phyloP scores from a whole-genome alignment of 2,329 filamentous ascomycete genomes.

The Pleurostoma richardsiae region DNA sequence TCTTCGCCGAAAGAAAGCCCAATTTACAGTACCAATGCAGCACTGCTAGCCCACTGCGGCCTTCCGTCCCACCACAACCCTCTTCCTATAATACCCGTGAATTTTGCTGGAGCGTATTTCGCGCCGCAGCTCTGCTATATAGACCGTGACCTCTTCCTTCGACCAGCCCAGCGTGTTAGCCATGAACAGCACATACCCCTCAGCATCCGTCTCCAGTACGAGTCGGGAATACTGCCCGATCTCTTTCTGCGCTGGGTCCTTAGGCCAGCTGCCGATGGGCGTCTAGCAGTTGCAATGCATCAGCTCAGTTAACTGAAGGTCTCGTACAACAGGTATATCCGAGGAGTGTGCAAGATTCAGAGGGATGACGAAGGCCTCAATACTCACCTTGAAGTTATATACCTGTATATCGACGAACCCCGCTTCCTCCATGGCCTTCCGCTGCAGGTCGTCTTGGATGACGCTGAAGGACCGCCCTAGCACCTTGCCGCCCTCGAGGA shows the following conservation, averaged over 20 bases:
- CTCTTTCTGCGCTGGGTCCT: slow-evolving; percentile 18
- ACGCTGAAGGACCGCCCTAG: slow-evolving; percentile 39
- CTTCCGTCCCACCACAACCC: slow-evolving; percentile 22
- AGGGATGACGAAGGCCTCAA: not conserved
- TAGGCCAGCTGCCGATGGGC: slow-evolving; percentile 19
- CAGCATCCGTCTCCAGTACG: slow-evolving; percentile 6
- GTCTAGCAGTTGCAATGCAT: slow-evolving; percentile 7
- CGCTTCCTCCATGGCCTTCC: slow-evolving; percentile 44
- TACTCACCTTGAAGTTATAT: slow-evolving; percentile 39
- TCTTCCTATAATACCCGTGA: slow-evolving; percentile 21
- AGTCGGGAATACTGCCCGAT: slow-evolving; percentile 13
- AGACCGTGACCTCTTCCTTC: slow-evolving; percentile 23
- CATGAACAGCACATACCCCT: slow-evolving; percentile 20
- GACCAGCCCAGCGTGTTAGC: slow-evolving; percentile 29
- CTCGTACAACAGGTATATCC: too few species aligned
- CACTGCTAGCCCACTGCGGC: slow-evolving; percentile 2
- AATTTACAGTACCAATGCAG: too few species aligned
- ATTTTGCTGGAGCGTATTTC: slow-evolving; percentile 20
- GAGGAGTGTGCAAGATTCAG: too few species aligned
- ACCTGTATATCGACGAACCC: slow-evolving; percentile 54
- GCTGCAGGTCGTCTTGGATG: slow-evolving; percentile 46
- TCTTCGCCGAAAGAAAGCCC: too few species aligned
- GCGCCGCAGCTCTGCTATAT: slow-evolving; percentile 25
- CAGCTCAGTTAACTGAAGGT: too few species aligned
- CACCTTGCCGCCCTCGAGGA: slow-evolving; percentile 34